A percentile compares a stretch with the other conserved stretches of the same genome.
Conservation (phyloP, 805 yeast genomes). For the Aciculoconidium aculeatum region DNA sequence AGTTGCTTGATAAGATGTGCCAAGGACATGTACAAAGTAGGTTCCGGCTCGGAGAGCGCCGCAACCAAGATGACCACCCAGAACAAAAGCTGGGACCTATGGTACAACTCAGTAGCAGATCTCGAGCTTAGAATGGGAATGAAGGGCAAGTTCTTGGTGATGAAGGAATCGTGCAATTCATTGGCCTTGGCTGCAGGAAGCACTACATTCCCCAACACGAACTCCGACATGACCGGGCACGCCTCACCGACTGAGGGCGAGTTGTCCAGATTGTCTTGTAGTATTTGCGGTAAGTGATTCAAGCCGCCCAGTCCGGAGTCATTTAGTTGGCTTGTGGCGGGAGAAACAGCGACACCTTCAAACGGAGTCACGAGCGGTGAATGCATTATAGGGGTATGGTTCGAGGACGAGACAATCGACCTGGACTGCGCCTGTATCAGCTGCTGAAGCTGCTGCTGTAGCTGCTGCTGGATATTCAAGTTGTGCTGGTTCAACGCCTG, state of each 20-base stretch:
- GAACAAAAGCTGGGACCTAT: constrained; percentile 77
- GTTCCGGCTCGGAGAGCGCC: constrained; percentile 80
- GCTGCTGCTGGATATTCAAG: constrained; percentile 22
- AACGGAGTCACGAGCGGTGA: constrained; percentile 5
- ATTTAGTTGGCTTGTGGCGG: constrained; percentile 8
- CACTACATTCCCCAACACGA: constrained; percentile 69
- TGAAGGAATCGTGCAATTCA: constrained; percentile 65
- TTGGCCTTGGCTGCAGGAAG: constrained; percentile 63
- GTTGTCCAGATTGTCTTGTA: constrained; percentile 24
- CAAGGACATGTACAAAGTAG: constrained; percentile 67
- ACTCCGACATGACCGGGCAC: constrained; percentile 45
- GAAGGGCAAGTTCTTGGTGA: constrained; percentile 62
- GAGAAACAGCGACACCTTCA: constrained; percentile 2
- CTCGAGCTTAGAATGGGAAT: constrained; percentile 73
- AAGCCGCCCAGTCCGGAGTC: constrained; percentile 11
- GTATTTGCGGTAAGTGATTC: constrained; percentile 13
- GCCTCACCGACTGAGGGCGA: constrained; percentile 18
- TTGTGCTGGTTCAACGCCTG: constrained; percentile 51
- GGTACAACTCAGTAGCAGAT: constrained; percentile 69
- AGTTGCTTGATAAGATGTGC: constrained; percentile 76
- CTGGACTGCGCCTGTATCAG: constrained; percentile 3
- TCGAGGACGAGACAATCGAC: constrained; percentile 4
- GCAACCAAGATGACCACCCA: constrained; percentile 92
- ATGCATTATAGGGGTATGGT: constrained; percentile 4
- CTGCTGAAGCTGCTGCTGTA: constrained; percentile 9